Base-by-base conservation (phyloP, 2,329 filamentous ascomycete species). In the Phialophora expanda region DNA sequence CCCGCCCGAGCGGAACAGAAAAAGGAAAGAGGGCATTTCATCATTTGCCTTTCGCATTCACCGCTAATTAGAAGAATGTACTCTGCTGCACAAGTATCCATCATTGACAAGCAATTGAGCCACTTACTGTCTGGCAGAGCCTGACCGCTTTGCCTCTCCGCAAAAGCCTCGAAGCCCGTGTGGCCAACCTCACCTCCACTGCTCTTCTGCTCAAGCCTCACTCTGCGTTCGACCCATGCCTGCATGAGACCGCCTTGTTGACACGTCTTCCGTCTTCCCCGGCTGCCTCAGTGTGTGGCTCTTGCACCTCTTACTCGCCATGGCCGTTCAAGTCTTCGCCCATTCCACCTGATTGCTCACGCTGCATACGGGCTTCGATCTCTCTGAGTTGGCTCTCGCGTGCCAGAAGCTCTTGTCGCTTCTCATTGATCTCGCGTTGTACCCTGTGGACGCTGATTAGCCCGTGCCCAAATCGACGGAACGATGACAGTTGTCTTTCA, bases 401-500 rank as follows among this genome's bases (percentile, higher is more conserved):
- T 71, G 95, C 95, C 81, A 99, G 80, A 69, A 99, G 87, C 82
- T 99, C 95, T 84, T 99, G 95, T 83, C 95, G 90, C 88, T 99
- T 99, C 87, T 98, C 95, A 83, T 97, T 97, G 85, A 99, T 99
- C 83, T 99, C 95, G 78, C 95, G 92, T 84, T 99, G 95, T 70
- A 99, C 95, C 89, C 38, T 44, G 38, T 2, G 38, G 38, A 7
- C 8, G 5, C 38, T n/a, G 6, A n/a, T 44, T 44, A 44, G 38
- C 38, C 38, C 5, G 4, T 44, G 38, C 38, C 7, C 38, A 44
- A 14, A 44, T 44, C 38, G 17, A 44, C 17, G 17, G 38, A n/a
- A n/a, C 14, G 8, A 44, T n/a, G 14, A 20, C 38, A 3, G 38
- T 44, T 17, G 38, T 44, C 38, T 1, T 44, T n/a, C 38, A 44